A percentile compares a stretch with the other conserved stretches of the same genome.
Conservation (phyloP, 352 stramenopile species). For the Globisporangium alternatum region DNA sequence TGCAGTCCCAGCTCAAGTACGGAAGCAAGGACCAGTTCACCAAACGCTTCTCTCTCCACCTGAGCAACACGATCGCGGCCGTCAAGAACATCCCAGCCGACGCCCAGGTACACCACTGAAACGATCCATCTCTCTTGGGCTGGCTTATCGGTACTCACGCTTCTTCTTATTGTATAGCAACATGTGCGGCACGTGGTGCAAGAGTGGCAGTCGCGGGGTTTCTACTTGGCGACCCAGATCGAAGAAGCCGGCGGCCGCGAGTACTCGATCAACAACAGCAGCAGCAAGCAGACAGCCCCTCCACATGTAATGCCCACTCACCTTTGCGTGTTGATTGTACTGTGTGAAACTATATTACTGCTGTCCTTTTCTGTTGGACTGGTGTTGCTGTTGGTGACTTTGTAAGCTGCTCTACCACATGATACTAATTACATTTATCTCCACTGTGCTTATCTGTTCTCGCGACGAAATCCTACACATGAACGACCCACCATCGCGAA, state of each 20-base stretch:
- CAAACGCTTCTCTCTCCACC: slow-evolving; percentile 73
- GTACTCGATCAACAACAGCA: slow-evolving; percentile 27
- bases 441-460: slow-evolving; percentile 4
- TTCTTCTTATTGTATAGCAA: slow-evolving; percentile 23
- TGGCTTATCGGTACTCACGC: not conserved
- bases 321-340: not conserved
- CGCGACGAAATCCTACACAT: not conserved
- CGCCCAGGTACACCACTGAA: slow-evolving; percentile 36
- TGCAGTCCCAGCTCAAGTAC: slow-evolving; percentile 65
- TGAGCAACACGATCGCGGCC: slow-evolving; percentile 68
- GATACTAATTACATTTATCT: slow-evolving; percentile 4
- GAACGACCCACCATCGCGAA: not conserved
- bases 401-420: not conserved
- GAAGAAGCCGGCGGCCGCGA: slow-evolving; percentile 53
- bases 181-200: slow-evolving; percentile 70
- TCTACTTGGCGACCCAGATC: slow-evolving; percentile 65
- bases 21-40: slow-evolving; percentile 66
- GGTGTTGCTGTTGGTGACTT: not conserved
- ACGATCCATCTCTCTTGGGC: not conserved
- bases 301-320: slow-evolving; percentile 12
- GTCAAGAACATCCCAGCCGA: slow-evolving; percentile 69
- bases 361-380: not conserved
- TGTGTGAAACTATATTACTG: not conserved
- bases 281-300: not conserved
- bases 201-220: slow-evolving; percentile 72